Evolutionary conservation across 2,329 filamentous ascomycete species (phyloP), one percentile per base, ranked within the genome.

Genomic region (Penicillium sp.): DNA sequence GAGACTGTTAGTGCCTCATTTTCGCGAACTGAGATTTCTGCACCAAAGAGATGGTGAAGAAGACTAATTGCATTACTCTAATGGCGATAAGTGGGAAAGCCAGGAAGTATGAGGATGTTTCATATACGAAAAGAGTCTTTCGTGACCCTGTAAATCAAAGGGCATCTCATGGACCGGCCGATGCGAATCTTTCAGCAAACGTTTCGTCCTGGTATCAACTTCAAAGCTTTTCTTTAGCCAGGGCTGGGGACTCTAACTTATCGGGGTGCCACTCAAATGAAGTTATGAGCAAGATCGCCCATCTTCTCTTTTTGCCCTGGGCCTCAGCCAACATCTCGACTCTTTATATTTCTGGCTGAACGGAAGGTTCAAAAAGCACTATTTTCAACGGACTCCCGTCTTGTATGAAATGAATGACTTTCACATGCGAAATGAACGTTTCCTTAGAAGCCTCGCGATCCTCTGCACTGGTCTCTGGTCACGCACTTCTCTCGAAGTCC

Each of bases 1-100:
- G 80, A 84, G 57, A 77, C 75, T 24, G 70, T 79, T 24, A 81
- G 75, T 61, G 82, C 78, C 9, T 79, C 78, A 0, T 84, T 83
- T 62, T 81, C 79, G 16, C 72, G 82, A 31, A 76, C 77, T 11
- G 76, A 81, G 31, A 68, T 84, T 10, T 74, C 75, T 57, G 82
- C 82, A 36, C 81, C 81, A 3, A 77, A 78, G 61, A 79, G 77
- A 66, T 78, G 78, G 75, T 80, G 58, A 67, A 24, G 36, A 46
- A 31, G 4, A 14, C 6, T 33, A 54, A n/a, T 13, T 4, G 6
- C 9, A 19, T 40, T 39, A 16, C 2, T 46, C 16, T 14, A 31
- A 14, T 46, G 14, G 16, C 24, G 2, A 31, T 7, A 19, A 10
- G 24, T 27, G 19, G 31, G 14, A 13, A 31, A 27, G 14, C 14